phyloP scores from a whole-genome alignment of 2,329 filamentous ascomycete genomes.

The Cyphellophora attinorum region DNA sequence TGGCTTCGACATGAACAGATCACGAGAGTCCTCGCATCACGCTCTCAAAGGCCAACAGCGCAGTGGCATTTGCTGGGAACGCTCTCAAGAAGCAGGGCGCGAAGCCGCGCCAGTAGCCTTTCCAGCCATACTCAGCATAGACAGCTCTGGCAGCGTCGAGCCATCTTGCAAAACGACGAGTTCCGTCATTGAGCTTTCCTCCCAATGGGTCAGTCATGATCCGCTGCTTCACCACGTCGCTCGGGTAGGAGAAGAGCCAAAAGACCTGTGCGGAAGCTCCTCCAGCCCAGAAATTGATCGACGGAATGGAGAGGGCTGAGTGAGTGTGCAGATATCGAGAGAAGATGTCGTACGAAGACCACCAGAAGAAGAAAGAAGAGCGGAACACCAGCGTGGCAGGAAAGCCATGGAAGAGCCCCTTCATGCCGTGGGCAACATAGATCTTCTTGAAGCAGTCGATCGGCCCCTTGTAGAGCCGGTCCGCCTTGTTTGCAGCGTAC shows the following conservation, averaged over 20 bases:
- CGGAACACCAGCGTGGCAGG: conserved; percentile 79
- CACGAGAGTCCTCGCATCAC: conserved; percentile 56
- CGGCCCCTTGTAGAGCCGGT: conserved; percentile 75
- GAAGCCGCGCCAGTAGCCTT: conserved; percentile 88
- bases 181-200: conserved; percentile 56
- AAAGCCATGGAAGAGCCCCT: conserved; percentile 78
- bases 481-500: conserved; percentile 69
- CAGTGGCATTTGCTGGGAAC: conserved; percentile 93
- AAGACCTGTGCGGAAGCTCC: conserved; percentile 89
- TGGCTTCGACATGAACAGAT: not conserved
- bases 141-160: conserved; percentile 68
- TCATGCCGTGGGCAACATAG: conserved; percentile 56
- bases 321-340: conserved; percentile 57
- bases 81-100: conserved; percentile 86
- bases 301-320: conserved; percentile 64
- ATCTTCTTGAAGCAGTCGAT: conserved; percentile 69
- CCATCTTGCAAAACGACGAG: conserved; percentile 64
- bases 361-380: conserved; percentile 96
- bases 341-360: conserved; percentile 83
- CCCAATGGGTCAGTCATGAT: conserved; percentile 94
- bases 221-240: conserved; percentile 88
- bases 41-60: conserved; percentile 84
- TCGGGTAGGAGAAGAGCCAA: conserved; percentile 90
- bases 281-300: conserved; percentile 94
- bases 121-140: conserved; percentile 64